Conservation (phyloP, 352 stramenopile genomes). For the Saprolegnia diclina region DNA sequence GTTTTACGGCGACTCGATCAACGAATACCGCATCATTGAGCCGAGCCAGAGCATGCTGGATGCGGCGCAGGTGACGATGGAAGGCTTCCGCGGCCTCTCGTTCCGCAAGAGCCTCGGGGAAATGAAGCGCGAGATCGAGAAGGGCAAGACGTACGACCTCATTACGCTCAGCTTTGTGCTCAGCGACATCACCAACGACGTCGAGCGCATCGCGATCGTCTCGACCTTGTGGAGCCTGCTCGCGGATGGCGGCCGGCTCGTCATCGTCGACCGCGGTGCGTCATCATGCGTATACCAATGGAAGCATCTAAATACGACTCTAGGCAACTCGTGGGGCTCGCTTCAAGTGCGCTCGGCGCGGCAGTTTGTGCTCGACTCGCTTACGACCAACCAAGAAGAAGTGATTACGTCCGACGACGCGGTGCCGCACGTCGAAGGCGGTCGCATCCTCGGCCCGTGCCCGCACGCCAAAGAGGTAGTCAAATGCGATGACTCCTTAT, state of each 20-base stretch:
- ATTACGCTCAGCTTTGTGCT: constrained; percentile 71
- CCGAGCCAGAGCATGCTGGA: constrained; percentile 84
- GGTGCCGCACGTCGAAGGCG: constrained; percentile 29
- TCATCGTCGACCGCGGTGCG: constrained; percentile 56
- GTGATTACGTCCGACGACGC: constrained; percentile 31
- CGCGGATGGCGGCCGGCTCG: constrained; percentile 59
- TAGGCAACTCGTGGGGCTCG: constrained; percentile 73
- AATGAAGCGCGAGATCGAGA: constrained; percentile 68
- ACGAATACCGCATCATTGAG: constrained; percentile 68
- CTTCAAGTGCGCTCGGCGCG: constrained; percentile 75
- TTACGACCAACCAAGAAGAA: constrained; percentile 36
- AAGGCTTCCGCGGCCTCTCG: constrained; percentile 68
- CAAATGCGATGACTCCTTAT: no score
- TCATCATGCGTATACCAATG: neutral
- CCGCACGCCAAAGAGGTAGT: constrained; percentile 61
- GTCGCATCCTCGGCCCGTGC: constrained; percentile 64
- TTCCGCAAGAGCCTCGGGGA: constrained; percentile 63
- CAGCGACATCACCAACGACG: constrained; percentile 78
- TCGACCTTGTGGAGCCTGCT: constrained; percentile 77
- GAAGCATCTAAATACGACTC: no score
- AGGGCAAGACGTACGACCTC: constrained; percentile 68
- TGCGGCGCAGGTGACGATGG: constrained; percentile 58
- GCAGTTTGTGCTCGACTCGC: constrained; percentile 78
- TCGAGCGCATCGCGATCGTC: constrained; percentile 67
- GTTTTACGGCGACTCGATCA: constrained; percentile 55